Percentiles rank a stretch among this genome's conserved stretches.
Evolutionary conservation across 129 eudicot genomes (phyloP).

Genomic region (Chrysanthemum makinoi): DNA sequence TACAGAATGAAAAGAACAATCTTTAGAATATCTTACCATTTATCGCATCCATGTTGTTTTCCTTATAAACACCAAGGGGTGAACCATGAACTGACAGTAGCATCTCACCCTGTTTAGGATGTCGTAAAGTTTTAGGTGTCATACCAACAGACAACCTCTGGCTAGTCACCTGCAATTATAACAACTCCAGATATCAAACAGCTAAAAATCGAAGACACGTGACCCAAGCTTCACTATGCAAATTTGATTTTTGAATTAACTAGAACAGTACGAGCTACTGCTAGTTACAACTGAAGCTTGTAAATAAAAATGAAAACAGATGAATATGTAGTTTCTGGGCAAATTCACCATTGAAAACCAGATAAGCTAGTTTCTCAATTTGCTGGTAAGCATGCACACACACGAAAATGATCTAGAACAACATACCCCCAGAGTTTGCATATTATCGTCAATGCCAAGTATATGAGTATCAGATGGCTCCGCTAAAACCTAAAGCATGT

Average conservation of each 20-base stretch:
- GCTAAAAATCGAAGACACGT: background rate
- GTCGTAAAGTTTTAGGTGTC: constrained; percentile 83
- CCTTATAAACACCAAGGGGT: constrained; percentile 93
- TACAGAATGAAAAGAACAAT: background rate
- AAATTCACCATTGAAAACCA: background rate
- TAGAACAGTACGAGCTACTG: background rate
- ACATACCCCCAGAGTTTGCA: constrained; percentile 2
- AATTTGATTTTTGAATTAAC: background rate
- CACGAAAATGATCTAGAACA: background rate
- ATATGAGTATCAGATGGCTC: constrained; percentile 62
- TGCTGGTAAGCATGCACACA: background rate
- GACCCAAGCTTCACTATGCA: constrained; percentile 1
- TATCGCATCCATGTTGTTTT: constrained; percentile 90
- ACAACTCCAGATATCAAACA: background rate
- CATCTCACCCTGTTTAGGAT: constrained; percentile 88
- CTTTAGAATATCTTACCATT: constrained; percentile 39
- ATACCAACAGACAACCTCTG: constrained; percentile 76
- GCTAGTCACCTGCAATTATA: constrained; percentile 48
- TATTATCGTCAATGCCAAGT: constrained; percentile 46
- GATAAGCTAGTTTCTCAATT: no score
- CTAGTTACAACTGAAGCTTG: background rate
- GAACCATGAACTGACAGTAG: constrained; percentile 93
- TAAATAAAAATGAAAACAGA: background rate
- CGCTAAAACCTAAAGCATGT: constrained; percentile 49
- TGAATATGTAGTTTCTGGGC: background rate